Evolutionary conservation across 495 filamentous ascomycete species (phyloP), one percentile per base, ranked within the genome.

Genomic region (Neurospora sp.): DNA sequence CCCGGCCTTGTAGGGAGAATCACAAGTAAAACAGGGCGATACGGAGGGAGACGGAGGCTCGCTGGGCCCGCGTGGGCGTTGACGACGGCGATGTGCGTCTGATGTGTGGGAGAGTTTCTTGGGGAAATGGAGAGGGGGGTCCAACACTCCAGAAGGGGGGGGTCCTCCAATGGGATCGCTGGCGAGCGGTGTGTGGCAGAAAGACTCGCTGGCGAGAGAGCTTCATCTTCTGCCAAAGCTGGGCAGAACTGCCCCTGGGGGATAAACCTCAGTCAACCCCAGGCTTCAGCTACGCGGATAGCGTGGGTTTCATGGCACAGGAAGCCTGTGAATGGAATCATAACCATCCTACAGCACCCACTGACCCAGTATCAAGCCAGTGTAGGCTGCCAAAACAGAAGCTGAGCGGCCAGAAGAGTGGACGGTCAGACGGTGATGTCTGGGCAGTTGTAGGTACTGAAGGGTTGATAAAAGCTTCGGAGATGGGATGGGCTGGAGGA

Each of bases 41-140:
- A 66, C 54, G 54, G 54, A 66, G 54, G 54, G 54, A 66, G 54
- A 66, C 54, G 54, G 54, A 66, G 54, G 54, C 54, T 66, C 54
- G 54, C 54, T 66, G 27, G 27, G 54, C 27, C 54, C 54, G 54
- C 27, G 54, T 66, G 27, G 54, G 27, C 54, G 54, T 66, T 35
- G 54, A 66, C 54, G 54, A 66, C 54, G 54, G 54, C 54, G 54
- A 66, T 66, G 54, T 66, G 54, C 54, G 31, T 66, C 54, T 66
- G 54, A 62, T 8, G 27, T 35, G 54, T 31, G 14, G 27, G 54
- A 62, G 27, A 62, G 54, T 62, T 62, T 35, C 73, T 38, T 72
- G 72, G 71, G 35, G 76, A 78, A 78, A 80, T 80, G 78, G 73
- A 76, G 75, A 70, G 5, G 54, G 54, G 54, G 54, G 54, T 66